Base-by-base conservation (phyloP, 2,329 filamentous ascomycete genomes). In the Ceratocystis huliohia region DNA sequence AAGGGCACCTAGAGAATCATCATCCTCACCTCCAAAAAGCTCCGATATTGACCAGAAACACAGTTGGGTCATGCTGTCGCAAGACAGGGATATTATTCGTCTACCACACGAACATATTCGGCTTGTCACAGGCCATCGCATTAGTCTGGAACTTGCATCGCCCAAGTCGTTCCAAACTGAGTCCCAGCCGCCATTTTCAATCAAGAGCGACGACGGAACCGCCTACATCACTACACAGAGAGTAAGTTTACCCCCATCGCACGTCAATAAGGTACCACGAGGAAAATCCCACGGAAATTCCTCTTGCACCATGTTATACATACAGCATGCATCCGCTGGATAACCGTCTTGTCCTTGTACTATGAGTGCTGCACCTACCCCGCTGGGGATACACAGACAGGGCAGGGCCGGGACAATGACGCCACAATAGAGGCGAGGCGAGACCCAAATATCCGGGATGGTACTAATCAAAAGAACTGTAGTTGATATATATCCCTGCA, bases 51-150 rank as follows among this genome's bases (percentile, higher is more conserved):
- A 84, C 78, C 78, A 83, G 74, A 75, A 75, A 71, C 75, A 77
- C 73, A 85, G 82, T 72, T 96, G 93, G 93, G 93, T 96, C 59
- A 96, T 96, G 92, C 85, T 96, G 73, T 85, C 88, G 73, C 83
- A 88, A 73, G 74, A 78, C 50, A 80, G 81, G 71, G 85, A 87
- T 68, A 94, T 96, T 76, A 87, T 95, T 73, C 89, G 88, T 73
- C 84, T 96, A 61, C 89, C 89, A 57, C 86, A 88, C 74, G 93
- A 97, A 78, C 86, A 86, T 71, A 86, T 90, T 69, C 82, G 95
- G 68, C 89, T 89, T 76, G 88, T 85, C 70, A 91, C 91, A 59
- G 87, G 89, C 66, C 85, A 88, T 63, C 86, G 92, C 70, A 91
- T 93, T 72, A 85, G 83, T 70, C 81, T 96, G 69, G 85, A 87